Conservation (phyloP, 106 monocot genomes). For the Apostasia shenzhenica region DNA sequence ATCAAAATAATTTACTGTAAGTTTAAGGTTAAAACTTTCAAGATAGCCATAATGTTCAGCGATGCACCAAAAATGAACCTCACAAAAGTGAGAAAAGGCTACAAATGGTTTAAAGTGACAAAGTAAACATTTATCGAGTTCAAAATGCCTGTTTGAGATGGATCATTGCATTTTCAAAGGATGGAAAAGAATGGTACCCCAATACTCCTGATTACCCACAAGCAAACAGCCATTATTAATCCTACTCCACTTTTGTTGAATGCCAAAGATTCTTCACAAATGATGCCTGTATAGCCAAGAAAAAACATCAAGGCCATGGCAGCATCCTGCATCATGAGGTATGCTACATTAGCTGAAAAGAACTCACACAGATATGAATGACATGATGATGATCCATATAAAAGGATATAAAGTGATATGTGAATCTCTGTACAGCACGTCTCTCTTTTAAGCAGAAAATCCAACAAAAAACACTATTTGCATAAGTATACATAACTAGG, state of each 20-base stretch:
- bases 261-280: conserved; percentile 96
- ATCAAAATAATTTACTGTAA: too few species aligned
- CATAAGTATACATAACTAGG: not conserved
- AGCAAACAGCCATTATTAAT: conserved; percentile 89
- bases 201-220: conserved; percentile 97
- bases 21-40: too few species aligned
- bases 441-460: not conserved
- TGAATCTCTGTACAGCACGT: not conserved
- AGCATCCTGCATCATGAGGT: conserved; percentile 63
- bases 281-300: conserved; percentile 88
- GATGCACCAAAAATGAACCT: too few species aligned
- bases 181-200: conserved; percentile 32
- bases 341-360: not conserved
- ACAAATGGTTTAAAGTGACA: too few species aligned
- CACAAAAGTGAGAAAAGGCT: too few species aligned
- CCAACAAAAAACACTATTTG: not conserved
- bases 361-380: not conserved
- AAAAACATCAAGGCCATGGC: conserved; percentile 85
- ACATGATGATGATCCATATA: not conserved
- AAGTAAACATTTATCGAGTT: too few species aligned
- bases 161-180: not conserved
- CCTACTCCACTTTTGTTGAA: conserved; percentile 99
- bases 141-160: too few species aligned
- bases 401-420: not conserved
- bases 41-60: too few species aligned